phyloP scores from a whole-genome alignment of 1,139 yeast species.

The Suhomyces bokatorum region DNA sequence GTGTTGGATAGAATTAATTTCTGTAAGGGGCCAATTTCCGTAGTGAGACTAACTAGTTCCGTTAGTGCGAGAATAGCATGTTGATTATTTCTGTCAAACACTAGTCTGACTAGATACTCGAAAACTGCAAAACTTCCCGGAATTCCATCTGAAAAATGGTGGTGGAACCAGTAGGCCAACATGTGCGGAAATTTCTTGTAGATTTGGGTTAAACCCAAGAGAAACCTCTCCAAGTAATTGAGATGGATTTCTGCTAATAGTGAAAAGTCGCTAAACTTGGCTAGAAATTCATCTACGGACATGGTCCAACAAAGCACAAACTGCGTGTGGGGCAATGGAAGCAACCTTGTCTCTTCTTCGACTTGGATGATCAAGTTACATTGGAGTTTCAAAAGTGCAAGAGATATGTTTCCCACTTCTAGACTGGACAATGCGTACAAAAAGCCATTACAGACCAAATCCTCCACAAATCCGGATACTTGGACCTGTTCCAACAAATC shows the following conservation, averaged over 20 bases:
- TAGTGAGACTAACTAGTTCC: neutral
- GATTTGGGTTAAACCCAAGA: neutral
- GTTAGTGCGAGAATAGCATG: neutral
- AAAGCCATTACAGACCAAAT: slow-evolving; percentile 7
- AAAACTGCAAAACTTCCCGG: neutral
- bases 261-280: neutral
- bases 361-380: neutral
- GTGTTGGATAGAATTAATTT: neutral
- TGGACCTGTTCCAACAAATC: neutral
- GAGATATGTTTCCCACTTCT: neutral
- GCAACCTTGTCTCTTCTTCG: neutral
- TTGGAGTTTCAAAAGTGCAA: slow-evolving; percentile 10
- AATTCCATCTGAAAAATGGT: neutral
- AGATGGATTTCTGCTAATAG: neutral
- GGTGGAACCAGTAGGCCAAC: neutral
- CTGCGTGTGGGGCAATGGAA: neutral
- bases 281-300: neutral
- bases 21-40: neutral
- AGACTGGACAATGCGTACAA: slow-evolving; percentile 10
- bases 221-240: neutral
- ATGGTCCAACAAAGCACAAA: neutral
- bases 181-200: neutral
- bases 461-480: neutral
- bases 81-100: neutral
- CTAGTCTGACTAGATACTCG: too few species aligned